Evolutionary conservation across 192 early-diverging fungal genomes (phyloP).

Genomic region (Lobulomyces angularis): DNA sequence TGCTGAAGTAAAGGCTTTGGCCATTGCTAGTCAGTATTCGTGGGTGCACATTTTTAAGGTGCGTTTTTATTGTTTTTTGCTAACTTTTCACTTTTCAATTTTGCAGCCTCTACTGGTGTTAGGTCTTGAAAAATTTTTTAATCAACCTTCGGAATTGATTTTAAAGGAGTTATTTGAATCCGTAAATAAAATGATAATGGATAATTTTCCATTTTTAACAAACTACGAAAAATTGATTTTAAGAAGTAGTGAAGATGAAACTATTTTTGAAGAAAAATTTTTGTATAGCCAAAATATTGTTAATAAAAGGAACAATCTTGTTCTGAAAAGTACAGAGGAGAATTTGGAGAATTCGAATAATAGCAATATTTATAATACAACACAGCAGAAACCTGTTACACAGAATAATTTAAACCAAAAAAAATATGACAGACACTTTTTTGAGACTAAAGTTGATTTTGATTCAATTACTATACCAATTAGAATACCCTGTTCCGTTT

Average conservation of each 20-base stretch:
- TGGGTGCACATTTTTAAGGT: slow-evolving; percentile 79
- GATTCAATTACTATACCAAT: slow-evolving; percentile 74
- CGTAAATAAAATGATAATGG: slow-evolving; percentile 75
- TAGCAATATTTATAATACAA: background rate
- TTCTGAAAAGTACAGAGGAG: too few relatives aligned
- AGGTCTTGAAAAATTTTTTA: slow-evolving; percentile 86
- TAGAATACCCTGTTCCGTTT: slow-evolving; percentile 73
- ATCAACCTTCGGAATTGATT: slow-evolving; percentile 55
- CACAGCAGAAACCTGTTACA: too few relatives aligned
- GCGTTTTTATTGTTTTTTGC: slow-evolving; percentile 4
- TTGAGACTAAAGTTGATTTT: slow-evolving; percentile 75
- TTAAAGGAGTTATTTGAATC: slow-evolving; percentile 68
- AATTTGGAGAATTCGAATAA: slow-evolving; percentile 1
- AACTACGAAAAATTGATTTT: slow-evolving; percentile 72
- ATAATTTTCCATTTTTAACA: slow-evolving; percentile 63
- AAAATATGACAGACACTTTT: slow-evolving; percentile 82
- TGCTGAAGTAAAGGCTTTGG: slow-evolving; percentile 87
- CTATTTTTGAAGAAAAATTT: slow-evolving; percentile 78
- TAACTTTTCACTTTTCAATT: too few relatives aligned
- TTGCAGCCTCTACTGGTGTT: slow-evolving; percentile 71
- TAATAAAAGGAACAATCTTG: too few relatives aligned
- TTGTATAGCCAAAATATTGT: slow-evolving; percentile 13
- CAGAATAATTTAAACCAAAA: too few relatives aligned
- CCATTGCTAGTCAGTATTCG: slow-evolving; percentile 77
- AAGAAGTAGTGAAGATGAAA: slow-evolving; percentile 62